Evolutionary conservation across 495 filamentous ascomycete species (phyloP).

Genomic region (Tuber umbilicatum): DNA sequence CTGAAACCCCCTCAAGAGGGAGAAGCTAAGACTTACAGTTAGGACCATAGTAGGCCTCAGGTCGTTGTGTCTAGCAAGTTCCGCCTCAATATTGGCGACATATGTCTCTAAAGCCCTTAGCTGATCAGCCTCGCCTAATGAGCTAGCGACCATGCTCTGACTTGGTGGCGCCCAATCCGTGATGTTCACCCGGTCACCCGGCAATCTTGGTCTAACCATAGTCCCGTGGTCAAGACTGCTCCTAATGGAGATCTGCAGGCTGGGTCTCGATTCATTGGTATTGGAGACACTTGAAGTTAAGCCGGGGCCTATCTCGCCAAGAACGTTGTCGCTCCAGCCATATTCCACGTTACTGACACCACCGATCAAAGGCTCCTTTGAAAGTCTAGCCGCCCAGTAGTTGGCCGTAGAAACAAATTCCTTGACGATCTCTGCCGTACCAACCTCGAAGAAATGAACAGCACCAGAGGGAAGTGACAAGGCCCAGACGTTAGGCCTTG

Average conservation of each 20-base stretch:
- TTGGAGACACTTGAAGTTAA: conserved; percentile 1
- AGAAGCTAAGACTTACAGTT: conserved; percentile 51
- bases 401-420: conserved; percentile 94
- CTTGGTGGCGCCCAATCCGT: conserved; percentile 90
- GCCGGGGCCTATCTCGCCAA: conserved; percentile 57
- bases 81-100: conserved; percentile 77
- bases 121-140: conserved; percentile 71
- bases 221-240: conserved; percentile 64
- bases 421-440: conserved; percentile 85
- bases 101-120: conserved; percentile 66
- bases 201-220: conserved; percentile 57
- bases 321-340: conserved; percentile 85
- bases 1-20: not conserved
- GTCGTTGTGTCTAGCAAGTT: conserved; percentile 79
- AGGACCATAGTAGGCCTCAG: conserved; percentile 75
- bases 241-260: conserved; percentile 64
- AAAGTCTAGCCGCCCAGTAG: conserved; percentile 93
- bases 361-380: conserved; percentile 83
- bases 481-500: conserved; percentile 88
- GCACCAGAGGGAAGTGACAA: conserved; percentile 87
- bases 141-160: conserved; percentile 79
- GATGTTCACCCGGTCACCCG: conserved; percentile 78
- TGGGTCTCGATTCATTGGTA: conserved; percentile 47
- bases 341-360: conserved; percentile 97
- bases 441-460: conserved; percentile 94